Evolutionary conservation across 345 rosid genomes (phyloP), one percentile per base, ranked within the genome.

Genomic region (Murraya paniculata): DNA sequence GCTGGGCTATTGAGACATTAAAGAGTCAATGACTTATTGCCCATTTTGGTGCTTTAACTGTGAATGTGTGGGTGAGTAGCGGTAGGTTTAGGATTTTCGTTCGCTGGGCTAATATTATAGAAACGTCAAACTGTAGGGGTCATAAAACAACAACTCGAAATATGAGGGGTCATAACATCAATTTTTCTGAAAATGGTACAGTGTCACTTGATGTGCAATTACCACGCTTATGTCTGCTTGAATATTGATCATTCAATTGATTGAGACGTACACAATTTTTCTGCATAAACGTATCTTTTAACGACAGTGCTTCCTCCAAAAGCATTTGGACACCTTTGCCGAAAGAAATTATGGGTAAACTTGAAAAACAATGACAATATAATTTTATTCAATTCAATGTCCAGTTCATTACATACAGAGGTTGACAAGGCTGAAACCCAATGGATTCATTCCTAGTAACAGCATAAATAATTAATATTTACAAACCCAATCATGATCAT

Each of bases 381-480:
- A 16, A 28, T 28, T 30, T 30, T 36, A 62, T 62, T 5, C 9
- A 28, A 62, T 30, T 30, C 18, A 14, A 62, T 28, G 9, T 62
- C 18, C 38, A 64, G 19, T 30, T 30, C 18, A 31, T 30, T 64
- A 64, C 38, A 64, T 16, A 27, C 6, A 27, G 28, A 64, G 2
- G 22, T 33, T 64, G 39, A 21, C 4, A 14, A 64, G 9, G 68
- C 25, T 30, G 67, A 33, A 64, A 64, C 8, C 41, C 68, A 64
- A 18, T 3, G 68, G 59, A 21, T 60, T 77, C 68, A 45, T 27
- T 21, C 50, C 11, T 39, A 21, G 56, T 6, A 24, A 45, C 39
- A 27, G 84, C 56, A 18, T 36, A 38, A 50, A 31, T 59, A 13
- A 33, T 75, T 68, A 55, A 38, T 71, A 72, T 73, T 48, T 82